A percentile compares a stretch with the other conserved stretches of the same genome.
Conservation (phyloP, 1,284 basidiomycete species). For the Cryptococcus amylolentus region DNA sequence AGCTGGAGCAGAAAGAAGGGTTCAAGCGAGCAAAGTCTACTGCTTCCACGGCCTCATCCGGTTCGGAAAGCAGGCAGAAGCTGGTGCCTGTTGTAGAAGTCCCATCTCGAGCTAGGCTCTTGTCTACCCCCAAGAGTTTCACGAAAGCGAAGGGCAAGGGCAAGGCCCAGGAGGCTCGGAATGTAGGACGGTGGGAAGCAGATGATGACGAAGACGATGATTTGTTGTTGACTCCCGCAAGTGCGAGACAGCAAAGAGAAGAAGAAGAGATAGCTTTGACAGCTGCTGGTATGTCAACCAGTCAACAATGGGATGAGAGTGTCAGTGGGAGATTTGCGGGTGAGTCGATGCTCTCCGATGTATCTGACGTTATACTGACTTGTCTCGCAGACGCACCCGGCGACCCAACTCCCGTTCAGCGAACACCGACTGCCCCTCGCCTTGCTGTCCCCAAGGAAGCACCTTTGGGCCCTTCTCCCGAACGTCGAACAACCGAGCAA, state of each 20-base stretch:
- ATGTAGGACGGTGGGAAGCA: not conserved
- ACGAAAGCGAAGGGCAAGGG: not conserved
- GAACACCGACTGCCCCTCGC: not conserved
- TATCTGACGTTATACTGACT: not conserved
- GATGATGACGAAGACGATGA: constrained; percentile 20
- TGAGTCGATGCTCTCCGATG: constrained; percentile 3
- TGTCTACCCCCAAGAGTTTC: not conserved
- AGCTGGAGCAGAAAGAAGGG: not conserved
- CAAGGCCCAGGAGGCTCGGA: not conserved
- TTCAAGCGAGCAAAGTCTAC: not conserved
- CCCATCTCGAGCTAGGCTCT: not conserved
- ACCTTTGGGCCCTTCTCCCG: constrained; percentile 12
- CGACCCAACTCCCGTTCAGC: constrained; percentile 2
- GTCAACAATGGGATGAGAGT: constrained; percentile 11
- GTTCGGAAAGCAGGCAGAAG: not conserved
- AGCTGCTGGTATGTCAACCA: not conserved
- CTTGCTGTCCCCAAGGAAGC: not conserved
- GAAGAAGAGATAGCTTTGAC: constrained; percentile 26
- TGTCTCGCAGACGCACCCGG: constrained; percentile 8
- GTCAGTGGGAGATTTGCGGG: constrained; percentile 26
- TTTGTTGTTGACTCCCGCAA: constrained; percentile 27
- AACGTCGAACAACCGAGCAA: constrained; percentile 25
- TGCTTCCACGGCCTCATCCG: constrained; percentile 1
- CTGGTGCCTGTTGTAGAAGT: constrained; percentile 7
- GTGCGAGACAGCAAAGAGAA: constrained; percentile 15